Percentiles rank a stretch among this genome's conserved stretches.
These are phyloP conservation scores for Fusarium agapanthi DNA, from an alignment of 2,329 filamentous ascomycete genomes.

Conservation along the genomic window DNA sequence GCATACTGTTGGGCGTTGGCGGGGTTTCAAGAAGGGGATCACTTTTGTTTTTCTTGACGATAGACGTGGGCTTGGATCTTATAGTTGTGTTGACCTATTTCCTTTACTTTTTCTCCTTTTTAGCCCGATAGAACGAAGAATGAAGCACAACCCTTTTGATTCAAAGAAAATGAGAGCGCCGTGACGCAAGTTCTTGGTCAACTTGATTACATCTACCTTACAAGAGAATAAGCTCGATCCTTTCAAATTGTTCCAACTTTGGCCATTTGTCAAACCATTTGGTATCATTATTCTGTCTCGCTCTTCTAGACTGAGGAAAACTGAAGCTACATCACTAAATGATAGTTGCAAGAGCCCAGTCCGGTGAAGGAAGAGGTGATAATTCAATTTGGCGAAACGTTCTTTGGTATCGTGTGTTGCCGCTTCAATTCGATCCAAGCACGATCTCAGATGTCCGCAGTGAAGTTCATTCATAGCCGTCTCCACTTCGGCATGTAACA, in stretches of 20 bases:
- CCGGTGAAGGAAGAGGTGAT: not conserved
- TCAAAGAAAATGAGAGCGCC: not conserved
- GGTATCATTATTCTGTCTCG: not conserved
- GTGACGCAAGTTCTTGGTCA: not conserved
- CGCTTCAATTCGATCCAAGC: not conserved
- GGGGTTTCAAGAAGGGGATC: conserved; percentile 35
- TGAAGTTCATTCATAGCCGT: not conserved
- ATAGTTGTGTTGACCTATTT: not conserved
- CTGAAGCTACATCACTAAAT: not conserved
- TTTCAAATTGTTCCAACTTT: not conserved
- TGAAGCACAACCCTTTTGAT: conserved; percentile 23
- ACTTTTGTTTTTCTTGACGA: conserved; percentile 23
- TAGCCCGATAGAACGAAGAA: conserved; percentile 35
- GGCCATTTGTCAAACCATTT: too few relatives aligned
- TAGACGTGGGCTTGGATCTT: conserved; percentile 28
- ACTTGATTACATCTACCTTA: not conserved
- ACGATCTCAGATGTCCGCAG: not conserved
- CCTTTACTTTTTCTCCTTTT: conserved; percentile 18
- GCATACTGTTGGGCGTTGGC: conserved; percentile 42
- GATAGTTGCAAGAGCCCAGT: too few relatives aligned
- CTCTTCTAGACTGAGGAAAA: not conserved
- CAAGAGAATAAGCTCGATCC: not conserved
- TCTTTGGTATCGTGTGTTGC: not conserved
- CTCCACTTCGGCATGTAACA: not conserved
- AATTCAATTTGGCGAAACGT: not conserved